Base-by-base conservation (phyloP, 352 stramenopile genomes). In the Phytophthora megakarya region DNA sequence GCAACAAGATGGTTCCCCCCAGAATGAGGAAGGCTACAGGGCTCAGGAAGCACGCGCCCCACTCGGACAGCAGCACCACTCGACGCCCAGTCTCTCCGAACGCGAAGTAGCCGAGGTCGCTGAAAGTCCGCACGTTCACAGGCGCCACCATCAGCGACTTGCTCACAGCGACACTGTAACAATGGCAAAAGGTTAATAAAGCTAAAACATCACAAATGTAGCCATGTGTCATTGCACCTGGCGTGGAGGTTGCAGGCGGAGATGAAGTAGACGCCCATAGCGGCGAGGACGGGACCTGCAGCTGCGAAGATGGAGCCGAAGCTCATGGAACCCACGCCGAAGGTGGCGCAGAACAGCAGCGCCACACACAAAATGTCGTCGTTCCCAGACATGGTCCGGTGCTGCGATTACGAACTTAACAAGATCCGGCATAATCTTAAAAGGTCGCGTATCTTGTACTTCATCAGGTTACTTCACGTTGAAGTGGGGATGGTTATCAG, bases 241-340 rank as follows among this genome's bases (percentile, higher is more conserved):
- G 82, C 76, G 58, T 90, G 83, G 22, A 90, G 78, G 37, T 92
- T 92, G 69, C 83, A 89, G 23, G 79, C 78, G n/a, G 84, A 89
- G 46, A 90, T 71, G 66, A 92, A 88, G 44, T 90, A 90, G 48
- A 92, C 71, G 30, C 72, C 72, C 40, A 89, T 70, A 40, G 79
- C 82, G 13, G 78, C 81, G 3, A 88, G 44, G 18, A 90, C 53
- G 15, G 81, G 78, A 0, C 84, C 81, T 1, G 81, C 72, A 23
- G 79, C 73, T 3, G 79, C 81, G 52, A 90, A 92, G 22, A 89
- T 69, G 44, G 78, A 67, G 33, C 81, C 78, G 49, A 92, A 90
- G 62, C 81, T 90, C 73, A 89, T 86, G 40, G 81, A 89, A 9
- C 80, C 81, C 46, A 90, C 80, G 26, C 84, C 78, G 52, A 90